phyloP scores from a whole-genome alignment of 257 asterid genomes.

The Solanum ossicruentum region DNA sequence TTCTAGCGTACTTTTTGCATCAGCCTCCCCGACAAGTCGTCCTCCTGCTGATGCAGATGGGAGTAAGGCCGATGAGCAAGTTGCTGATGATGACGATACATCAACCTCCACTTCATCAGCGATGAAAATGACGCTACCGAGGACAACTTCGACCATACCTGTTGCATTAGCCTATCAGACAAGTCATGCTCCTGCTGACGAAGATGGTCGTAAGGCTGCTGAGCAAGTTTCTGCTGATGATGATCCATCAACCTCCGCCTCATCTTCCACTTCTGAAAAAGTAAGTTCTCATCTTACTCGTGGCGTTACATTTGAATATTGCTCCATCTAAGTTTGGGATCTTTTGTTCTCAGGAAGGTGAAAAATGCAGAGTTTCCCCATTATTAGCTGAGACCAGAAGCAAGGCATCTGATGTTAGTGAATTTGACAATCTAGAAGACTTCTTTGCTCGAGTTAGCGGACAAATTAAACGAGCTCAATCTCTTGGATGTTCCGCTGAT shows the following conservation, averaged over 20 bases:
- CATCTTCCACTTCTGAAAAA: not conserved
- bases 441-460: not conserved
- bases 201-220: not conserved
- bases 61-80: not conserved
- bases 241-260: not conserved
- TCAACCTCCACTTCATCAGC: not conserved
- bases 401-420: not conserved
- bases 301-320: not conserved
- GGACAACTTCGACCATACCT: not conserved
- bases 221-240: not conserved
- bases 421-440: not conserved
- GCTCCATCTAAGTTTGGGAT: not conserved
- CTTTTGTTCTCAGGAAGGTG: not conserved
- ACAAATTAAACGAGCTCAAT: not conserved
- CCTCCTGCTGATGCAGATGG: not conserved
- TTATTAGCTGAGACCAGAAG: not conserved
- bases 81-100: not conserved
- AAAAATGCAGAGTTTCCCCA: not conserved
- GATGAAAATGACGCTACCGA: not conserved
- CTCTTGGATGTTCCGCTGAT: not conserved
- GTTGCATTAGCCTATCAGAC: not conserved
- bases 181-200: not conserved
- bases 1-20: not conserved
- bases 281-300: not conserved
- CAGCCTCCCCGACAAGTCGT: not conserved